phyloP scores from a whole-genome alignment of 2,329 filamentous ascomycete genomes.

The Byssoonygena ceratinophila region DNA sequence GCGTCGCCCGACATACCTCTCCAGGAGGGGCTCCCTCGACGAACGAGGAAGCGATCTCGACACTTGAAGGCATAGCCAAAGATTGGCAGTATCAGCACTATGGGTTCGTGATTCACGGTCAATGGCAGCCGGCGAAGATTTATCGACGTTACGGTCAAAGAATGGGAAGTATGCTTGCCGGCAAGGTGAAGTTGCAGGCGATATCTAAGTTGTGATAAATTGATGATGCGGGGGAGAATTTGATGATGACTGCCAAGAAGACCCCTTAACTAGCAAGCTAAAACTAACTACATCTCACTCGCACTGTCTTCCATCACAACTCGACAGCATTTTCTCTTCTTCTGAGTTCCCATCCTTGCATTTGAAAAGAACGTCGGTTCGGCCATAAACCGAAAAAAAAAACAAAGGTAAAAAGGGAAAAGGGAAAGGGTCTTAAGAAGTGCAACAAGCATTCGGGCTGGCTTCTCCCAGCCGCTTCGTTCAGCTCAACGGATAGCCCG shows the following conservation, averaged over 20 bases:
- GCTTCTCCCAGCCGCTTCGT: not conserved
- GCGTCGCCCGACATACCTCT: conserved; percentile 57
- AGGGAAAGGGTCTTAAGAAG: not conserved
- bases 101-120: not conserved
- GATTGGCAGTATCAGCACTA: not conserved
- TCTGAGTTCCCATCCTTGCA: not conserved
- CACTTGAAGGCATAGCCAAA: conserved; percentile 34
- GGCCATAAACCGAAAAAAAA: not conserved
- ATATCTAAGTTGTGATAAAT: too few species aligned
- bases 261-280: too few species aligned
- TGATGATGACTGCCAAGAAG: too few species aligned
- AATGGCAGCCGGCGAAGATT: too few species aligned
- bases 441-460: not conserved
- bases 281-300: not conserved
- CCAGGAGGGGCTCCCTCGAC: conserved; percentile 89
- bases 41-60: conserved; percentile 67
- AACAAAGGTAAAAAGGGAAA: not conserved
- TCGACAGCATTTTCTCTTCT: not conserved
- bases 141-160: too few species aligned
- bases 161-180: too few species aligned
- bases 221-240: not conserved
- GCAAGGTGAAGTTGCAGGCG: too few species aligned
- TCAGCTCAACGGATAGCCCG: too few species aligned
- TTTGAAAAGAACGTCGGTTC: not conserved
- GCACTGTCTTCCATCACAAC: too few species aligned